Evolutionary conservation across 2,329 filamentous ascomycete species (phyloP).

Genomic region (Tolypocladium amazonense): DNA sequence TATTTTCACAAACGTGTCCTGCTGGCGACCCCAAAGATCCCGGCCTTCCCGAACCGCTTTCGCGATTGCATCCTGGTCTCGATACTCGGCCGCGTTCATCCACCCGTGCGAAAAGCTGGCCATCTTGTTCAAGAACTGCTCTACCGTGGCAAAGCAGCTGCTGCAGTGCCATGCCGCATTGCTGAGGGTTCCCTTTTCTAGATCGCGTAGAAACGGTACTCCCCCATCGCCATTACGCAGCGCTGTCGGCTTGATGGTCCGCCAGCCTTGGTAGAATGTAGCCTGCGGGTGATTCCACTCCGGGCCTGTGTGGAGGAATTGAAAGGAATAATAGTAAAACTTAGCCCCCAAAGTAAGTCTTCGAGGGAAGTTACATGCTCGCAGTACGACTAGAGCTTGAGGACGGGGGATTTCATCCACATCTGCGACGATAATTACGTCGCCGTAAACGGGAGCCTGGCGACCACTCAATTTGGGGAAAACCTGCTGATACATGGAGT

Average conservation of each 20-base stretch:
- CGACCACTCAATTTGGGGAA: slow-evolving; percentile 34
- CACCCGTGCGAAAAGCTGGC: slow-evolving; percentile 42
- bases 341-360: slow-evolving; percentile 39
- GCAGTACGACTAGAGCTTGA: slow-evolving; percentile 34
- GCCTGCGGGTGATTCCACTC: slow-evolving; percentile 50
- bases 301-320: slow-evolving; percentile 30
- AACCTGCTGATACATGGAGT: slow-evolving; percentile 48
- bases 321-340: slow-evolving; percentile 49
- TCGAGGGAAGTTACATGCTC: slow-evolving; percentile 39
- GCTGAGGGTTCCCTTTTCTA: slow-evolving; percentile 32
- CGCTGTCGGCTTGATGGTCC: slow-evolving; percentile 42
- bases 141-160: slow-evolving; percentile 46
- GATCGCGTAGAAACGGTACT: slow-evolving; percentile 23
- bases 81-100: slow-evolving; percentile 39
- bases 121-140: slow-evolving; percentile 45
- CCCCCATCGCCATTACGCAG: slow-evolving; percentile 38
- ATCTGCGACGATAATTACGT: slow-evolving; percentile 49
- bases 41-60: slow-evolving; percentile 37
- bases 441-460: slow-evolving; percentile 31
- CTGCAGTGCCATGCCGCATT: slow-evolving; percentile 54
- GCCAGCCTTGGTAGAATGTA: slow-evolving; percentile 34
- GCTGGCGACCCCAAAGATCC: slow-evolving; percentile 43
- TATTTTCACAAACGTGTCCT: slow-evolving; percentile 35
- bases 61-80: slow-evolving; percentile 36
- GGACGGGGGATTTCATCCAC: slow-evolving; percentile 50